A percentile compares a stretch with the other conserved stretches of the same genome.
Conservation (phyloP, 1,284 basidiomycete genomes). For the Microbotryomycetes sp. region DNA sequence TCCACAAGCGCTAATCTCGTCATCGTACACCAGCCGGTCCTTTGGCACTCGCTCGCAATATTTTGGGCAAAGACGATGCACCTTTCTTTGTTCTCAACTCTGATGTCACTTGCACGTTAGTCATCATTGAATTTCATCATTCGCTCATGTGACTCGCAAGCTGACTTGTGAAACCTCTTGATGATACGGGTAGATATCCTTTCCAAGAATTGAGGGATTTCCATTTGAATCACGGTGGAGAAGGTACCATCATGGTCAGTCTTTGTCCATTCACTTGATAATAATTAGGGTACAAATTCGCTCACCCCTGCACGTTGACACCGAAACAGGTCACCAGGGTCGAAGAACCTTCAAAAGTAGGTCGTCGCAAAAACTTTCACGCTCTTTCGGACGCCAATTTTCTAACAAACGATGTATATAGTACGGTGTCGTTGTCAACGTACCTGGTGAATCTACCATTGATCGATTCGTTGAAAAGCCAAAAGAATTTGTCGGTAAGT, state of each 20-base stretch:
- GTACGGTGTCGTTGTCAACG: slow-evolving; percentile 50
- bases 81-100: slow-evolving; percentile 52
- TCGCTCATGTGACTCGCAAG: no score
- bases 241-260: slow-evolving; percentile 48
- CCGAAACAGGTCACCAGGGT: slow-evolving; percentile 46
- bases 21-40: slow-evolving; percentile 44
- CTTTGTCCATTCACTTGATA: neutral
- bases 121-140: no score
- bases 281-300: neutral
- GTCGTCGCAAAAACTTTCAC: no score
- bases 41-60: slow-evolving; percentile 48
- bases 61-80: slow-evolving; percentile 50
- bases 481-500: slow-evolving; percentile 48
- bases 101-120: slow-evolving; percentile 47
- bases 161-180: neutral
- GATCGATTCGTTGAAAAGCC: slow-evolving; percentile 52
- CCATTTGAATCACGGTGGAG: slow-evolving; percentile 47
- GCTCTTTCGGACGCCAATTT: no score
- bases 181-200: slow-evolving; percentile 44
- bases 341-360: slow-evolving; percentile 45
- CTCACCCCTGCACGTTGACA: neutral
- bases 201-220: slow-evolving; percentile 51
- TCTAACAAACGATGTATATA: no score
- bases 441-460: slow-evolving; percentile 46
- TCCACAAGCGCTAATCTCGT: neutral